A percentile compares a stretch with the other conserved stretches of the same genome.
These are phyloP conservation scores for Diversispora eburnea DNA, from an alignment of 192 early-diverging fungal genomes.

Conservation along the genomic window DNA sequence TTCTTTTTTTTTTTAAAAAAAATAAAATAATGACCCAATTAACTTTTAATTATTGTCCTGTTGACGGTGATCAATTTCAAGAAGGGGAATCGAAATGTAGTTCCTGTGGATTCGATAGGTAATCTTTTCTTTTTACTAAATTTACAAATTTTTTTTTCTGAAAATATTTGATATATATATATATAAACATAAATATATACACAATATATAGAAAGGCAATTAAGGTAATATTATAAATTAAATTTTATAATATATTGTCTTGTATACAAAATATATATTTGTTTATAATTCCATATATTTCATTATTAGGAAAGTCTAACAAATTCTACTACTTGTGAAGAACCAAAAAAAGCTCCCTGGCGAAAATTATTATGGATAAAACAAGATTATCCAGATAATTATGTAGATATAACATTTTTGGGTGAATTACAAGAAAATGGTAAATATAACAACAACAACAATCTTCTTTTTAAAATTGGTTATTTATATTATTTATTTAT, in stretches of 20 bases:
- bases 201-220: not conserved
- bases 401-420: constrained; percentile 86
- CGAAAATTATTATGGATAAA: constrained; percentile 80
- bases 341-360: constrained; percentile 50
- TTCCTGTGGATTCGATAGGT: constrained; percentile 5
- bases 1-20: no score
- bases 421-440: constrained; percentile 87
- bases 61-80: constrained; percentile 5
- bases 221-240: no score
- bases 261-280: not conserved
- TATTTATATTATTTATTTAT: not conserved
- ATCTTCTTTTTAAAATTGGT: not conserved
- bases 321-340: not conserved
- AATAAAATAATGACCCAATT: not conserved
- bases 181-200: not conserved
- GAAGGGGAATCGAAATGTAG: not conserved
- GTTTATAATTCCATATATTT: not conserved
- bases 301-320: not conserved
- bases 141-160: not conserved
- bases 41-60: constrained; percentile 13
- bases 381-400: constrained; percentile 88
- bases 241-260: not conserved
- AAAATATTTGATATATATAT: not conserved
- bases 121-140: not conserved
- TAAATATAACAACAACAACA: constrained; percentile 27